Evolutionary conservation across 116 monocot genomes (phyloP).

Genomic region (Dioscorea cayenensis): DNA sequence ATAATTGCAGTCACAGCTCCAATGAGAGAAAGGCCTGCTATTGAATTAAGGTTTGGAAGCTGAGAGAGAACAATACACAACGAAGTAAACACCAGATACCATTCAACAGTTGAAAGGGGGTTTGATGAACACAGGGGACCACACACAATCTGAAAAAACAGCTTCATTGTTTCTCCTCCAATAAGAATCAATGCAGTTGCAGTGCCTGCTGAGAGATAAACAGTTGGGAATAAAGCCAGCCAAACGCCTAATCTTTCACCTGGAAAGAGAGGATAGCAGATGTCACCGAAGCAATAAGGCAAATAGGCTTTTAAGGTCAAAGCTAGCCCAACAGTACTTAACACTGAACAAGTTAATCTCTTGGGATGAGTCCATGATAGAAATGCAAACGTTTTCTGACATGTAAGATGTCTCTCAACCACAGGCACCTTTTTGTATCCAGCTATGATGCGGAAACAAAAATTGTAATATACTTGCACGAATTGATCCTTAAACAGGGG

Average conservation of each 20-base stretch:
- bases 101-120: conserved; percentile 80
- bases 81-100: conserved; percentile 91
- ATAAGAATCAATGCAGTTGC: conserved; percentile 85
- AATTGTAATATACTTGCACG: no score
- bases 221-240: conserved; percentile 87
- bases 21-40: conserved; percentile 87
- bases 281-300: neutral
- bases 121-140: conserved; percentile 63
- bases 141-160: conserved; percentile 85
- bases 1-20: conserved; percentile 82
- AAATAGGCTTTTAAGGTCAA: neutral
- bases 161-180: conserved; percentile 93
- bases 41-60: conserved; percentile 92
- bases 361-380: no score
- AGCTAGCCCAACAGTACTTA: no score
- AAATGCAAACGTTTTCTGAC: no score
- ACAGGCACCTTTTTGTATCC: no score
- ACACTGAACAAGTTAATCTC: no score
- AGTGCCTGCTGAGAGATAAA: conserved; percentile 86
- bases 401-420: no score
- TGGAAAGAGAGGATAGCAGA: conserved; percentile 18
- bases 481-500: no score
- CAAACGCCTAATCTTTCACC: conserved; percentile 80
- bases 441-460: no score
- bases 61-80: conserved; percentile 88